phyloP scores from a whole-genome alignment of 1,284 basidiomycete species.

The Trametes pubescens region DNA sequence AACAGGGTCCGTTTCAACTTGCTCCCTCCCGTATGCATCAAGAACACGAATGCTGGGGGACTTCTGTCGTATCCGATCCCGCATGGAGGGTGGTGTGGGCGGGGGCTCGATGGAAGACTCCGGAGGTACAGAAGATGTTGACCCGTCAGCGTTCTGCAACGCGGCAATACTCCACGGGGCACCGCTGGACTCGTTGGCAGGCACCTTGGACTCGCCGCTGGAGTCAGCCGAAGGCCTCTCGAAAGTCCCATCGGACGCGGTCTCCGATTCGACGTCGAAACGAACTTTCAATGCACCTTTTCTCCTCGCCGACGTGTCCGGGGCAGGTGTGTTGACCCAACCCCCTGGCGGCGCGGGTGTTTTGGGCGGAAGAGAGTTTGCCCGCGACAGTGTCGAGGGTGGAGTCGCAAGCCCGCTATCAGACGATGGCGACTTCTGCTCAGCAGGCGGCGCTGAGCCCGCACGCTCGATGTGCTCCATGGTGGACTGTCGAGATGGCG shows the following conservation, averaged over 20 bases:
- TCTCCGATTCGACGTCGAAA: constrained; percentile 59
- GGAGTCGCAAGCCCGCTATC: constrained; percentile 33
- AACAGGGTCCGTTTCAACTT: constrained; percentile 18
- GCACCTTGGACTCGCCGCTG: constrained; percentile 14
- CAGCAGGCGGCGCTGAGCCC: constrained; percentile 35
- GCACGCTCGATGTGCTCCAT: constrained; percentile 31
- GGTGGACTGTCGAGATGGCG: constrained; percentile 40
- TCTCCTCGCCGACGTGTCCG: constrained; percentile 45
- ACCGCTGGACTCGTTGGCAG: constrained; percentile 9
- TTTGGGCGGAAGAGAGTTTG: constrained; percentile 51
- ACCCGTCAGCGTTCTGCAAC: constrained; percentile 22
- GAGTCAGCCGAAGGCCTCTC: constrained; percentile 36
- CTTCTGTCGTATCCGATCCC: constrained; percentile 32
- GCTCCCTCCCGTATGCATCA: constrained; percentile 61
- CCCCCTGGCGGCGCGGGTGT: constrained; percentile 79
- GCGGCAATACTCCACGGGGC: constrained; percentile 15
- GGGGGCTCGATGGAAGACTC: constrained; percentile 30
- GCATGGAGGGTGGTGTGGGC: constrained; percentile 31
- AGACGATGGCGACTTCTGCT: constrained; percentile 22
- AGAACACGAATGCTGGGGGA: constrained; percentile 63
- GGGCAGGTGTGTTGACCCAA: constrained; percentile 66
- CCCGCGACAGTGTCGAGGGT: constrained; percentile 36
- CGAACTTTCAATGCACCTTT: constrained; percentile 66
- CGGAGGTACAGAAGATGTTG: constrained; percentile 8
- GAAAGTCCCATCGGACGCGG: constrained; percentile 47